Evolutionary conservation across 495 filamentous ascomycete species (phyloP), one percentile per base, ranked within the genome.

Genomic region (Staphylotrichum longicolle): DNA sequence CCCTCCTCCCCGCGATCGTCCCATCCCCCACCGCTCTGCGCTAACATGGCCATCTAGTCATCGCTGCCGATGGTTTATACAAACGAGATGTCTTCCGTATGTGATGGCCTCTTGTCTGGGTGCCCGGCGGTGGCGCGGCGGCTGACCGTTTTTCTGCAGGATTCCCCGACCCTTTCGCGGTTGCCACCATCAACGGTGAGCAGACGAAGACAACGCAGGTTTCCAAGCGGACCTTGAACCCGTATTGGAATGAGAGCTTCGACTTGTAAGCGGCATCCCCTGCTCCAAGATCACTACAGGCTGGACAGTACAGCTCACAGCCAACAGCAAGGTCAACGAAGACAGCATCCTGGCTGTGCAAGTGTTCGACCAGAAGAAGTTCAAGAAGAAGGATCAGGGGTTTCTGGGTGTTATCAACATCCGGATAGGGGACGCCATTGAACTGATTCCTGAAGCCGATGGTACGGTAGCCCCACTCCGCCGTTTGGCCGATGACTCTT

Each of bases 331-430:
- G 74, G 93, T 88, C 58, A 90, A 85, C 52, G 94, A 98, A 69
- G 92, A 96, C 66, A 96, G 91, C 70, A 97, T 98, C 66, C 84
- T 98, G 27, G 93, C 93, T 20, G 91, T 98, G 46, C 94, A 98
- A 73, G 96, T 98, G 50, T 98, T 98, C 69, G 94, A 98, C 73
- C 94, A 98, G 74, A 98, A 97, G 81, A 98, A 98, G 75, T 98
- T 98, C 80, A 98, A 98, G 80, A 98, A 98, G 83, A 98, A 98
- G 90, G 94, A 98, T 68, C 94, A 98, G 73, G 94, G 94, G 2
- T 98, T 98, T 68, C 84, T 98, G 27, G 94, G 94, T 42, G 94
- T 98, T 42, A 96, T 98, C 66, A 98, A 98, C 73, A 88, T 98
- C 60, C 88, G 91, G 55, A 88, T 98, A 58, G 95, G 94, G 60